Base-by-base conservation (phyloP, 1,284 basidiomycete species). In the Schizophyllum amplum region DNA sequence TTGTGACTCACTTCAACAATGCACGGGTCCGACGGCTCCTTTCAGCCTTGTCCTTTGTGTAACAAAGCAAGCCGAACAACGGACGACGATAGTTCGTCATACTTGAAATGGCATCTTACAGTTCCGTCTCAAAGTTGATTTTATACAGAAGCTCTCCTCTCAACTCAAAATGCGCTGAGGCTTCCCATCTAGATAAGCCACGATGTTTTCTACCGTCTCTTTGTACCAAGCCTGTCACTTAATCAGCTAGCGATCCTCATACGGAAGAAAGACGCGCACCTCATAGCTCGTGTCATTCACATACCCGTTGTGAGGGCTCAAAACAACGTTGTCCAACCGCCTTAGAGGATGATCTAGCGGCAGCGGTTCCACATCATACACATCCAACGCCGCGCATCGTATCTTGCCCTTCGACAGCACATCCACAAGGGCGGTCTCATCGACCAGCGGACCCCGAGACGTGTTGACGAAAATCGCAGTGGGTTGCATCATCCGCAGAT, bases 401-500 rank as follows among this genome's bases (percentile, higher is more conserved):
- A 86, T 79, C 24, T 66, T 74, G 33, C 75, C 75, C 51, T 76
- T 67, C 56, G 77, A 69, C 59, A 82, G 69, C 6, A 72, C 73
- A 57, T 80, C 70, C 9, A 87, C 63, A 50, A 86, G 64, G 0
- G 77, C 83, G 0, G 55, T 59, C 61, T 84, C 83, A 56, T 86
- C 76, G 4, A 86, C 75, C 24, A 87, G 65, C 11, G 82, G 82
- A 0, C 84, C 84, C 51, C 84, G 71, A 5, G 80, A 80, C 1
- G 84, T 86, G 64, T 86, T 87, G 64, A 86, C 77, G 54, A 87
- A 71, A 63, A 82, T 75, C 0, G 83, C 77, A 9, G 76, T 75
- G 0, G 74, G 68, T 64, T 84, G 84, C 76, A 86, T 74, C 24
- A 70, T 62, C 4, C 66, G 72, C 15, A 86, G 67, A 52, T 85